Evolutionary conservation across 352 stramenopile species (phyloP).

Genomic region (Globisporangium abappressorium): DNA sequence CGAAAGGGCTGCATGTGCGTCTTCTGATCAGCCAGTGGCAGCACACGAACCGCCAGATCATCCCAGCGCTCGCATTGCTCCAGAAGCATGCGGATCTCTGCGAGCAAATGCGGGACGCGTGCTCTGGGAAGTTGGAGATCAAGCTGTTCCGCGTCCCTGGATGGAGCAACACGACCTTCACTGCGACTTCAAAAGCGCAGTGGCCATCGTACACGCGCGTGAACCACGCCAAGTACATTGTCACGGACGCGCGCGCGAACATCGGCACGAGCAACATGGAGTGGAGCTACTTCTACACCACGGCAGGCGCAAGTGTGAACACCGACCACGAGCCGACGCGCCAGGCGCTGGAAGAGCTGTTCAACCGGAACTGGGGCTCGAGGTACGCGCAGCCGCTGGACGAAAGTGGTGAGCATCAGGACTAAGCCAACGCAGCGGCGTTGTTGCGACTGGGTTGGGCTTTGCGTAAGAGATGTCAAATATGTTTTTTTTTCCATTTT

Average conservation of each 20-base stretch:
- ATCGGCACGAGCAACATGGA: slow-evolving; percentile 87
- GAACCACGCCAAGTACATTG: slow-evolving; percentile 85
- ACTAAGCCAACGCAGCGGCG: not conserved
- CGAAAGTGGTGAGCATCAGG: not conserved
- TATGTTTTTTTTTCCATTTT: not conserved
- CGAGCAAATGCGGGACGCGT: slow-evolving; percentile 30
- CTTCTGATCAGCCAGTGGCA: slow-evolving; percentile 81
- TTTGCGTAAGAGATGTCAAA: not conserved
- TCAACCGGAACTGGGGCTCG: slow-evolving; percentile 81
- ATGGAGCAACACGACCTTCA: slow-evolving; percentile 63
- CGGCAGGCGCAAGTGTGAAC: slow-evolving; percentile 72
- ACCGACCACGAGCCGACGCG: slow-evolving; percentile 63
- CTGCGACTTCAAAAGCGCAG: slow-evolving; percentile 18
- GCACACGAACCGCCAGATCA: slow-evolving; percentile 58
- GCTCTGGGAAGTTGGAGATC: slow-evolving; percentile 59
- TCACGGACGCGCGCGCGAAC: slow-evolving; percentile 75
- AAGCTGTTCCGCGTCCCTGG: slow-evolving; percentile 73
- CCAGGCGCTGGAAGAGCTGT: slow-evolving; percentile 50
- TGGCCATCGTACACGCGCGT: slow-evolving; percentile 77
- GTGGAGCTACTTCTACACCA: slow-evolving; percentile 87
- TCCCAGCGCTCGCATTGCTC: slow-evolving; percentile 41
- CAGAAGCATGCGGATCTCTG: slow-evolving; percentile 51
- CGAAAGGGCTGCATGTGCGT: slow-evolving; percentile 42
- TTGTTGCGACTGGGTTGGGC: not conserved
- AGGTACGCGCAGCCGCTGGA: slow-evolving; percentile 42